phyloP scores from a whole-genome alignment of 352 stramenopile genomes.

The Globisporangium spiculum region DNA sequence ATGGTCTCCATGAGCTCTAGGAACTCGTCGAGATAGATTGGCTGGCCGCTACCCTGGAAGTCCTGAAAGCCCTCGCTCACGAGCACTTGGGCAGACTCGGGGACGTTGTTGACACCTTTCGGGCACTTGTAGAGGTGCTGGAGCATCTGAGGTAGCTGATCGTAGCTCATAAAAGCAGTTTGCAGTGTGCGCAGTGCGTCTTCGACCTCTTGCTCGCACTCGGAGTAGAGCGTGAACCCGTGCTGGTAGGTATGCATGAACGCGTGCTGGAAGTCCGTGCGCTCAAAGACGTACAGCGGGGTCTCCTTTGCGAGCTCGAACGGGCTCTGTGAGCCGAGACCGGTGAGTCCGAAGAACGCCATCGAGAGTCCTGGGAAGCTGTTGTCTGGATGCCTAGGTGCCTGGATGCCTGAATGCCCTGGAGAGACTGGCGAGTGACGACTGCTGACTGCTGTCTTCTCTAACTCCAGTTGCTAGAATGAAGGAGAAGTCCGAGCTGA shows the following conservation, averaged over 20 bases:
- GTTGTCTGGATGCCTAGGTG: background rate
- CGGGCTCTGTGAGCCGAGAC: slow-evolving; percentile 49
- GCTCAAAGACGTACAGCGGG: slow-evolving; percentile 53
- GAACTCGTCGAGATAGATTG: slow-evolving; percentile 25
- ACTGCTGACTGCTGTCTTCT: too few species aligned
- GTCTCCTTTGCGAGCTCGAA: slow-evolving; percentile 59
- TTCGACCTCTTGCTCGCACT: slow-evolving; percentile 51
- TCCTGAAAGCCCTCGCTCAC: slow-evolving; percentile 23
- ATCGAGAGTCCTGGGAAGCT: slow-evolving; percentile 19
- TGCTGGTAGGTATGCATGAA: slow-evolving; percentile 54
- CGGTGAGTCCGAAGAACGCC: slow-evolving; percentile 68
- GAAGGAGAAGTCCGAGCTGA: background rate
- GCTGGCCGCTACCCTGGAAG: slow-evolving; percentile 2
- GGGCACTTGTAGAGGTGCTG: slow-evolving; percentile 61
- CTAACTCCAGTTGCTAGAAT: background rate
- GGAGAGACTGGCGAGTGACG: background rate
- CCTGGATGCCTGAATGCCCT: background rate
- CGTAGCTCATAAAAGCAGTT: slow-evolving; percentile 31
- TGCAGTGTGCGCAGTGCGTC: slow-evolving; percentile 26
- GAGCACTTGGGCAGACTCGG: slow-evolving; percentile 22
- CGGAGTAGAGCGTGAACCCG: slow-evolving; percentile 52
- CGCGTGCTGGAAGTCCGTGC: slow-evolving; percentile 48
- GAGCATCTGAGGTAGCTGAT: slow-evolving; percentile 41
- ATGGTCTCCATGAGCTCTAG: slow-evolving; percentile 33
- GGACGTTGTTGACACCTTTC: slow-evolving; percentile 51